A percentile compares a stretch with the other conserved stretches of the same genome.
These are phyloP conservation scores for Venturiaceae sp. DNA, from an alignment of 2,329 filamentous ascomycete genomes.

Conservation along the genomic window DNA sequence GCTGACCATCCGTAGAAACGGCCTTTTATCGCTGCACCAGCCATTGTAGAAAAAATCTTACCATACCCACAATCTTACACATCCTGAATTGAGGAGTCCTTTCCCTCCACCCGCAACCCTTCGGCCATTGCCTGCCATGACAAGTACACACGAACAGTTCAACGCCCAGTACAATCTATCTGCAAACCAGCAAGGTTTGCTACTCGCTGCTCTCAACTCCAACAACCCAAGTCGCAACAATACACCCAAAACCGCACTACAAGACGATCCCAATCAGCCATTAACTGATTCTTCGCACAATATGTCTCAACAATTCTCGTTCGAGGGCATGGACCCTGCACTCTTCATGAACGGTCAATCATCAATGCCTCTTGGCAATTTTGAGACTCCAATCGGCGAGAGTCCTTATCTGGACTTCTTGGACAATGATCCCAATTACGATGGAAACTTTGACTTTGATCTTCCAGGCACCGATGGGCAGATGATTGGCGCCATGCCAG, in stretches of 20 bases:
- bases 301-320: constrained; percentile 18
- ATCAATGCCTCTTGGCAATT: constrained; percentile 20
- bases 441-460: constrained; percentile 58
- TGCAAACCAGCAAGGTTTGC: constrained; percentile 35
- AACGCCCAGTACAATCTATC: constrained; percentile 34
- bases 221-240: constrained; percentile 26
- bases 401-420: constrained; percentile 80
- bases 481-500: constrained; percentile 70
- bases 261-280: background rate
- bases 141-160: constrained; percentile 13
- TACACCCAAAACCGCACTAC: constrained; percentile 15
- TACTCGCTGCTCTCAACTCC: constrained; percentile 37
- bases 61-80: background rate
- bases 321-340: constrained; percentile 22
- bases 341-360: constrained; percentile 12
- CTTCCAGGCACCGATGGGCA: constrained; percentile 45
- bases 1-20: background rate
- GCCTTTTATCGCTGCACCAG: background rate
- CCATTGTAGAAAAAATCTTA: background rate
- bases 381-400: constrained; percentile 50
- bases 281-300: background rate
- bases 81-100: no score
- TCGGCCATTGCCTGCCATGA: constrained; percentile 1
- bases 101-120: background rate
- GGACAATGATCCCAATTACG: constrained; percentile 30